Base-by-base conservation (phyloP, 2,329 filamentous ascomycete genomes). In the Aureobasidium sp. region DNA sequence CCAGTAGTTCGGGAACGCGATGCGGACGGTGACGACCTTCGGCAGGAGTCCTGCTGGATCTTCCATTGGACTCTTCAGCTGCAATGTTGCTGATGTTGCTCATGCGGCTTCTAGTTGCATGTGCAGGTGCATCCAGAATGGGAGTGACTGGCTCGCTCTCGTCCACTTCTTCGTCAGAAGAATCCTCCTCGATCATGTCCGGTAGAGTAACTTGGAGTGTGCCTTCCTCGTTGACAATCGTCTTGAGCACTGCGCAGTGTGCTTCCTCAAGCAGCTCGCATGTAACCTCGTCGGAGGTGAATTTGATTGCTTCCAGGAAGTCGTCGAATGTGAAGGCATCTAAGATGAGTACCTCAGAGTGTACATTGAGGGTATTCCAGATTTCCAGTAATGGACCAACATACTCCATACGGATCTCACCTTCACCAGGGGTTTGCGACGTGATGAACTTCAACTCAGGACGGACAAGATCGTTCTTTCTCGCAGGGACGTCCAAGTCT, bases 321-420 rank as follows among this genome's bases (percentile, higher is more conserved):
- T 99, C 94, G 72, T 99, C 94, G 70, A 97, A 95, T 0, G 93
- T 97, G 71, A 99, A 99, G 0, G 93, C 97, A 74, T 99, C 94
- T 29, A 99, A 81, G 70, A 90, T 85, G 71, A 96, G 96, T 20
- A 97, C 88, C 70, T 96, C 91, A 71, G 91, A 96, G 72, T 97
- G 97, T n/a, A 99, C 93, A 70, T 97, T 99, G 37, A 99, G 81
- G 0, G 92, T 97, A 69, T 97, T 91, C 94, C 94, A 99, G 0
- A 90, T 90, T 75, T 97, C 93, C 27, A 99, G 77, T 17, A 97
- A 78, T 2, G 86, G 82, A 0, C 92, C 91, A n/a, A 97, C 84
- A 3, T 91, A 93, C 68, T 88, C 86, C 85, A 93, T 94, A 23
- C 87, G 78, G 60, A 97, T 85, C 42, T 86, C 84, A 47, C 70